A percentile compares a stretch with the other conserved stretches of the same genome.
phyloP scores from a whole-genome alignment of 2,329 filamentous ascomycete genomes.

The Drechslerella dactyloides region DNA sequence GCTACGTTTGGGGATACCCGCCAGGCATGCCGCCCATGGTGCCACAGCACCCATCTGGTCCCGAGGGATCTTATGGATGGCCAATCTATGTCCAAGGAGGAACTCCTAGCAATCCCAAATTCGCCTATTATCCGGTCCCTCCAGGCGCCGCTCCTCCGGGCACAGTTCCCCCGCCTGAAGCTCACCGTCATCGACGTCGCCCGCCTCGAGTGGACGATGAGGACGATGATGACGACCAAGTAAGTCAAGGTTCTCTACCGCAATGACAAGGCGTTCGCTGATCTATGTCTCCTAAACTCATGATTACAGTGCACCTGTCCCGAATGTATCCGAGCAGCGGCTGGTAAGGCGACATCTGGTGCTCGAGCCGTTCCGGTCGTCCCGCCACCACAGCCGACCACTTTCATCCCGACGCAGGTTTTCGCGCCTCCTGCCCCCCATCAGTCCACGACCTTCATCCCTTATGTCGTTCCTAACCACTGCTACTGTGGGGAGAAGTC shows the following conservation, averaged over 20 bases:
- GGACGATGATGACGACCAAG: constrained; percentile 33
- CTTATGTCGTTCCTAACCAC: constrained; percentile 22
- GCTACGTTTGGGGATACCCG: constrained; percentile 29
- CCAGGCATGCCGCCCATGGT: background rate
- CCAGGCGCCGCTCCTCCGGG: constrained; percentile 2
- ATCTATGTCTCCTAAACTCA: too few relatives aligned
- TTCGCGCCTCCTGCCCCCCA: constrained; percentile 5
- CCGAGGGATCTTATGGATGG: constrained; percentile 30
- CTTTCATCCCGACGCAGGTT: constrained; percentile 29
- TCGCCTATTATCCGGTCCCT: constrained; percentile 36
- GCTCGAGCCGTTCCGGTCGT: background rate
- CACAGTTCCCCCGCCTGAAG: background rate
- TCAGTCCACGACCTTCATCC: constrained; percentile 41
- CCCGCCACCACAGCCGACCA: background rate
- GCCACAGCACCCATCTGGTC: background rate
- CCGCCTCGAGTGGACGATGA: constrained; percentile 1
- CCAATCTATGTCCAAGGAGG: constrained; percentile 43
- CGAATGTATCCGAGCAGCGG: constrained; percentile 17
- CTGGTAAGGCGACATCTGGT: background rate
- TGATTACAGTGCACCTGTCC: constrained; percentile 38
- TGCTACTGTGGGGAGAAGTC: constrained; percentile 16
- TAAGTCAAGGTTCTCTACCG: background rate
- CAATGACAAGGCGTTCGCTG: background rate
- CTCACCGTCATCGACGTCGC: constrained; percentile 12
- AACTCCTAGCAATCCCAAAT: constrained; percentile 29